A percentile compares a stretch with the other conserved stretches of the same genome.
Evolutionary conservation across 176 grass and related monocot species (phyloP).

Genomic region (Microstegium vimineum): DNA sequence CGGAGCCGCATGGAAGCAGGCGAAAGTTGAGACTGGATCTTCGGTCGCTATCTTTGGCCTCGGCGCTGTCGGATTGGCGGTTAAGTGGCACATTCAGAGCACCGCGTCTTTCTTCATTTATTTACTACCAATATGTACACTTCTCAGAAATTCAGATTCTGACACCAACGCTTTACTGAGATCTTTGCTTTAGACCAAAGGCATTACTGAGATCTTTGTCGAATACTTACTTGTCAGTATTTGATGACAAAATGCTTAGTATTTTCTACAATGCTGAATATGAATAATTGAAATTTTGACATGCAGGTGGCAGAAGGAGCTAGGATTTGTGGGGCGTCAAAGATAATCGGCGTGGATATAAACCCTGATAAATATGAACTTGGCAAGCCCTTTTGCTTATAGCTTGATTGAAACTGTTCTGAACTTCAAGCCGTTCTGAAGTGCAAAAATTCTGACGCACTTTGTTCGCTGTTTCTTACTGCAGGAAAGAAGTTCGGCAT

Average conservation of each 20-base stretch:
- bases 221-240: no score
- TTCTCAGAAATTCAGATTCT: background rate
- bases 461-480: background rate
- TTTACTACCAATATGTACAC: background rate
- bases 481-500: constrained; percentile 78
- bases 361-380: constrained; percentile 73
- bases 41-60: constrained; percentile 77
- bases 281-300: background rate
- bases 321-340: constrained; percentile 65
- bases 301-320: constrained; percentile 76
- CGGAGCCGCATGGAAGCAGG: constrained; percentile 67
- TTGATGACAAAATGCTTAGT: background rate
- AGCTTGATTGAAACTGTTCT: background rate
- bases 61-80: constrained; percentile 80
- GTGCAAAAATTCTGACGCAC: background rate
- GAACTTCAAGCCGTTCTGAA: background rate
- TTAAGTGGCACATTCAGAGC: constrained; percentile 20
- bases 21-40: constrained; percentile 60
- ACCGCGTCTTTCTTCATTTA: background rate
- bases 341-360: constrained; percentile 78
- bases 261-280: background rate
- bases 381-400: constrained; percentile 24
- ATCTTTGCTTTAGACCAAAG: no score
- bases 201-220: no score
- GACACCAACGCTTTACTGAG: background rate